phyloP scores from a whole-genome alignment of 2,329 filamentous ascomycete species.

The Remersonia thermophila region DNA sequence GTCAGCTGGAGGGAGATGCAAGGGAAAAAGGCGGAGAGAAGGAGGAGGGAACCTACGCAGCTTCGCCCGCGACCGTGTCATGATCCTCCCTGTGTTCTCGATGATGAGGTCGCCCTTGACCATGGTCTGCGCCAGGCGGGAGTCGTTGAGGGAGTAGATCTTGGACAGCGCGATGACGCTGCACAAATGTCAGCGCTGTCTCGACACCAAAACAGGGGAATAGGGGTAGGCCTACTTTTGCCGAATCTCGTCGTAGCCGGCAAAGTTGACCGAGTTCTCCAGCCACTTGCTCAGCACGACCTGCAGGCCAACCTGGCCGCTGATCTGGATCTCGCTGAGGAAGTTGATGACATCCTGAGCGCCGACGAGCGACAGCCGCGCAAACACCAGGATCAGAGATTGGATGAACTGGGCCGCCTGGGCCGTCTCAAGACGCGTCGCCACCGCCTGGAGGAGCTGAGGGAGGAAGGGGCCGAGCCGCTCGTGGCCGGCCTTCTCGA shows the following conservation, averaged over 20 bases:
- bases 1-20: conserved; percentile 9
- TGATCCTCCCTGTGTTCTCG: conserved; percentile 67
- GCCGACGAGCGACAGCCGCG: conserved; percentile 71
- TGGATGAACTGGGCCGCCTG: conserved; percentile 85
- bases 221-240: conserved; percentile 87
- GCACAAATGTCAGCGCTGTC: conserved; percentile 19
- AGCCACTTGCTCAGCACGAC: conserved; percentile 92
- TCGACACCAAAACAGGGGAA: conserved; percentile 9
- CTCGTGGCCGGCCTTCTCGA: conserved; percentile 89
- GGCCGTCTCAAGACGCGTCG: conserved; percentile 69
- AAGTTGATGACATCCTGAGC: conserved; percentile 88
- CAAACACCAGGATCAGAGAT: conserved; percentile 89
- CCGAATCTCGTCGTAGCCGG: conserved; percentile 94
- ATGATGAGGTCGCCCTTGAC: conserved; percentile 90
- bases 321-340: conserved; percentile 70
- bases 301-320: conserved; percentile 68
- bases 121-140: conserved; percentile 62
- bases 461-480: conserved; percentile 80
- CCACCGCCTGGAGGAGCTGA: conserved; percentile 80
- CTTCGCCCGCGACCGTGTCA: conserved; percentile 84
- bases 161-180: conserved; percentile 89
- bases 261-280: conserved; percentile 92
- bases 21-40: conserved; percentile 4
- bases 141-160: conserved; percentile 76
- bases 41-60: conserved; percentile 45